Conservation (phyloP, 148 eudicot species). For the Limonium bicolor region DNA sequence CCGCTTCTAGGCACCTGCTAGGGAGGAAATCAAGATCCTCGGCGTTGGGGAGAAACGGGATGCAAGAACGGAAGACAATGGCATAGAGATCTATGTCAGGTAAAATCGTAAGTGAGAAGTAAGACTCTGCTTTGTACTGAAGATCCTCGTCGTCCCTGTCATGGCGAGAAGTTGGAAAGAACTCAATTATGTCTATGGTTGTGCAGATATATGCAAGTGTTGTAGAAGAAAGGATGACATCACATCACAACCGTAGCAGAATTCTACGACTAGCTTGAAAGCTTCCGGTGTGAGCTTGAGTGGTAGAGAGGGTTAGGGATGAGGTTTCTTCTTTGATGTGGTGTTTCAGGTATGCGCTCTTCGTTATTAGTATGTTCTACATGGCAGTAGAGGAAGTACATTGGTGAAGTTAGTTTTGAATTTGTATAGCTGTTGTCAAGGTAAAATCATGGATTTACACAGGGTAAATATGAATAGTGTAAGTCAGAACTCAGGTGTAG, state of each 20-base stretch:
- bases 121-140: slow-evolving; percentile 38
- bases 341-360: slow-evolving; percentile 58
- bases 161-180: slow-evolving; percentile 9
- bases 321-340: slow-evolving; percentile 29
- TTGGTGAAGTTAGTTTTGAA: not conserved
- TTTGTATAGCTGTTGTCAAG: too few species aligned
- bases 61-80: slow-evolving; percentile 32
- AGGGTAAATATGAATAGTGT: not conserved
- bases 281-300: slow-evolving; percentile 49
- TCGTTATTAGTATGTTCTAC: slow-evolving; percentile 39
- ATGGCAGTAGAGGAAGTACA: not conserved
- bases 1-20: slow-evolving; percentile 50
- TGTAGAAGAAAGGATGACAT: slow-evolving; percentile 54
- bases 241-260: slow-evolving; percentile 43
- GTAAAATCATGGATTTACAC: too few species aligned
- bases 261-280: slow-evolving; percentile 46
- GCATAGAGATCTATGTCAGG: slow-evolving; percentile 25
- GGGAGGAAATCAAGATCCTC: slow-evolving; percentile 43
- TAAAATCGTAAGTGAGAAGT: slow-evolving; percentile 33
- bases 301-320: slow-evolving; percentile 51
- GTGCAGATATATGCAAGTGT: slow-evolving; percentile 43
- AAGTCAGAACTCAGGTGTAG: not conserved
- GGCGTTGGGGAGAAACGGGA: slow-evolving; percentile 54
- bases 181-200: slow-evolving; percentile 45
- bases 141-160: slow-evolving; percentile 18